These are phyloP conservation scores for Phytopythium kandeliae DNA, from an alignment of 352 stramenopile species.

Conservation along the genomic window DNA sequence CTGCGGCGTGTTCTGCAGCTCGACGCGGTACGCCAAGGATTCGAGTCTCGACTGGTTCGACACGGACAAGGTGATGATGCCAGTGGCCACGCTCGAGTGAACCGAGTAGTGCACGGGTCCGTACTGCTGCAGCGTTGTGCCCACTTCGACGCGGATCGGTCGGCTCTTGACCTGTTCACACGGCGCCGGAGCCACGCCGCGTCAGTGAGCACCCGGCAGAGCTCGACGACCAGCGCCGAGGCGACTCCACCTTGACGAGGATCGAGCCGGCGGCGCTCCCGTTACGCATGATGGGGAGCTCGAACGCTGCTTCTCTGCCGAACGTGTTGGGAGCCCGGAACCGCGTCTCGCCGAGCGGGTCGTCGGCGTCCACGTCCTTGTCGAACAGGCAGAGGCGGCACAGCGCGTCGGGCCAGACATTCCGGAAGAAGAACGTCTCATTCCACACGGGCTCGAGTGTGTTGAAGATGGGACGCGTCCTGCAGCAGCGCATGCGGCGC, in stretches of 20 bases:
- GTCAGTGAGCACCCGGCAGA: too few species aligned
- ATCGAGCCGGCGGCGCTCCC: constrained; percentile 21
- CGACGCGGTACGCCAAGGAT: constrained; percentile 19
- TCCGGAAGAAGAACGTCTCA: constrained; percentile 30
- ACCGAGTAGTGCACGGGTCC: constrained; percentile 28
- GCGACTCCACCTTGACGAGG: constrained; percentile 26
- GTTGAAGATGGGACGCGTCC: constrained; percentile 21
- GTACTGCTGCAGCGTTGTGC: constrained; percentile 13
- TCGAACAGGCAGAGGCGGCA: constrained; percentile 29
- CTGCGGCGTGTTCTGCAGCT: constrained; percentile 18
- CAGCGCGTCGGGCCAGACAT: constrained; percentile 20
- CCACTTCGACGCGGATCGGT: neutral
- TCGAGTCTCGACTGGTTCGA: constrained; percentile 15
- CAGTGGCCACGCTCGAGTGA: constrained; percentile 18
- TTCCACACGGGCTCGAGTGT: constrained; percentile 25
- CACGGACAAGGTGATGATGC: constrained; percentile 17
- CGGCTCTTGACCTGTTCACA: neutral
- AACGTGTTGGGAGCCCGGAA: constrained; percentile 24
- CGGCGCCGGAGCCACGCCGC: too few species aligned
- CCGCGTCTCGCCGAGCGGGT: constrained; percentile 26
- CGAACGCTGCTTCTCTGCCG: constrained; percentile 17
- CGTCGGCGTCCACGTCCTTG: constrained; percentile 26
- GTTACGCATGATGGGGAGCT: constrained; percentile 17
- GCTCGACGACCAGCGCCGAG: too few species aligned
- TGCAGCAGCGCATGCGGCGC: too few species aligned